Evolutionary conservation across 306 rosid genomes (phyloP).

Genomic region (Coriaria nepalensis): DNA sequence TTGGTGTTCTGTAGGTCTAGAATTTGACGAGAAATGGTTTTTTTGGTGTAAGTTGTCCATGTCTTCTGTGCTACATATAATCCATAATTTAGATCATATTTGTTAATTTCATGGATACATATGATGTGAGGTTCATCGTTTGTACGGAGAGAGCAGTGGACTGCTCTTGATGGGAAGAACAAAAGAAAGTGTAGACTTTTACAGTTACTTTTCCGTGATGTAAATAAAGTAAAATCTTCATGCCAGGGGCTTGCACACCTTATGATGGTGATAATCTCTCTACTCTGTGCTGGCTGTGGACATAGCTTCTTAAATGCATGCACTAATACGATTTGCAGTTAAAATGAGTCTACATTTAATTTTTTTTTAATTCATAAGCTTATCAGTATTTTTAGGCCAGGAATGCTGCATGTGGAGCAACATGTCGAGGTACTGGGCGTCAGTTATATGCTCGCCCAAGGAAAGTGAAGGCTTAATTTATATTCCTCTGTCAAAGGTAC

Average conservation of each 20-base stretch:
- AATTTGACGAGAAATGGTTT: no score
- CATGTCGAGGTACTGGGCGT: conserved; percentile 81
- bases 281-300: background rate
- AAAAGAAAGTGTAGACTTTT: conserved; percentile 55
- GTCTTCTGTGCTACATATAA: no score
- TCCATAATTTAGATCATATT: background rate
- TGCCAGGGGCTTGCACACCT: conserved; percentile 34
- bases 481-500: conserved; percentile 90
- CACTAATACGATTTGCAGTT: background rate
- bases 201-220: conserved; percentile 56
- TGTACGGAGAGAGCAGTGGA: conserved; percentile 88
- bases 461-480: conserved; percentile 73
- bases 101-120: conserved; percentile 1
- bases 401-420: conserved; percentile 64
- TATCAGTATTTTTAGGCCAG: conserved; percentile 39
- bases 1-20: no score
- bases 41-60: no score
- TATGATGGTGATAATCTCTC: conserved; percentile 2
- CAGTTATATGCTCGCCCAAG: conserved; percentile 74
- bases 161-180: conserved; percentile 71
- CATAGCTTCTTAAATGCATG: background rate
- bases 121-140: conserved; percentile 71
- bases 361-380: conserved; percentile 1
- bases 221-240: conserved; percentile 37
- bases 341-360: background rate